Percentiles rank a stretch among this genome's conserved stretches.
Conservation (phyloP, 2,329 filamentous ascomycete species). For the Xylariaceae sp. region DNA sequence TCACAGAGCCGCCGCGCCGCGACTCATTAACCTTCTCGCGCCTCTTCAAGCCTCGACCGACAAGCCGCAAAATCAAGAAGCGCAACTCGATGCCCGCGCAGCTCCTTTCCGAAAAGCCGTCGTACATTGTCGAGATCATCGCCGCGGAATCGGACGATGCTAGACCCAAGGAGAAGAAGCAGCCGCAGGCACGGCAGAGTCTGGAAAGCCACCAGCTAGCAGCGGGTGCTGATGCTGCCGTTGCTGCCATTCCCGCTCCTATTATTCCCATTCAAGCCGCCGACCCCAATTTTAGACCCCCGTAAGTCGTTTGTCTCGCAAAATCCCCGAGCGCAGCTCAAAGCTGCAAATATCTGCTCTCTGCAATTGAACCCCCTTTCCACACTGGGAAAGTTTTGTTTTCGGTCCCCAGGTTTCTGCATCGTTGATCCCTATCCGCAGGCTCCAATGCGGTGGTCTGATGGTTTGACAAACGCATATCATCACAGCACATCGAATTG, state of each 20-base stretch:
- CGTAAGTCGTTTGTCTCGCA: conserved; percentile 16
- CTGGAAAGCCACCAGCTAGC: too few species aligned
- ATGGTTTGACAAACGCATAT: conserved; percentile 1
- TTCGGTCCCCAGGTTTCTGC: not conserved
- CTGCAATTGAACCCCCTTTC: conserved; percentile 3
- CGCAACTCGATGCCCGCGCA: conserved; percentile 15
- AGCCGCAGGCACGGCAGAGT: too few species aligned
- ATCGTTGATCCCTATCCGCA: not conserved
- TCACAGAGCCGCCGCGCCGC: conserved; percentile 5
- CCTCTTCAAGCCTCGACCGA: conserved; percentile 19
- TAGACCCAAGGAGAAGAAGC: conserved; percentile 1
- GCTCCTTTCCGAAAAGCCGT: conserved; percentile 5
- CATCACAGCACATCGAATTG: not conserved
- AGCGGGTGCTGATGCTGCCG: too few species aligned
- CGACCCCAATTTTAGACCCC: conserved; percentile 8
- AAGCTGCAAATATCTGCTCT: conserved; percentile 7
- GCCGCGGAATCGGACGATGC: not conserved
- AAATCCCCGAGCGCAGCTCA: conserved; percentile 13
- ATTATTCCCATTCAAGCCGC: too few species aligned
- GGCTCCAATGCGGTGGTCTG: not conserved
- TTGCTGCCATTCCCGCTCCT: conserved; percentile 6
- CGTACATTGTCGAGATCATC: not conserved
- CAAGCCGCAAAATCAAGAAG: conserved; percentile 18
- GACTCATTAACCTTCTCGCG: conserved; percentile 6
- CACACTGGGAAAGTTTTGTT: conserved; percentile 2